phyloP scores from a whole-genome alignment of 2,329 filamentous ascomycete genomes.

The Epichloe glyceriae region DNA sequence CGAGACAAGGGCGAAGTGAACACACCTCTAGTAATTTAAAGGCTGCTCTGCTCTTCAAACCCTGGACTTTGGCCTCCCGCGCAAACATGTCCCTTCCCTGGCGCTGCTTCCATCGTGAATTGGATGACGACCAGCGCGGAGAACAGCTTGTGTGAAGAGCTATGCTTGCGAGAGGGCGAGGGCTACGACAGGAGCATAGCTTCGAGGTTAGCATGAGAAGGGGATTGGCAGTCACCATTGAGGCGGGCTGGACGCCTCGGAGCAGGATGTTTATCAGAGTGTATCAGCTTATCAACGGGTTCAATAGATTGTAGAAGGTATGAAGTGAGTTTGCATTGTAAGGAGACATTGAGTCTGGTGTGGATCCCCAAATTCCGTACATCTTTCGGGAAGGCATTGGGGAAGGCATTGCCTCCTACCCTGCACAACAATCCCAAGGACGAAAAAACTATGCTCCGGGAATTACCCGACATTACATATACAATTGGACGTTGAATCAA shows the following conservation, averaged over 20 bases:
- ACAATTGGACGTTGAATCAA: no score
- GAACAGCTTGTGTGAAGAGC: neutral
- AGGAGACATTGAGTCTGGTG: no score
- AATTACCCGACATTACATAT: no score
- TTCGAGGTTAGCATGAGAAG: neutral
- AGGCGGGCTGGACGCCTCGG: neutral
- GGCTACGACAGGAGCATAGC: neutral
- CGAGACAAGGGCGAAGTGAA: no score
- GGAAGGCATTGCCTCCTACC: no score
- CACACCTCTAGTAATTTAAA: conserved; percentile 83
- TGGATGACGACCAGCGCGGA: conserved; percentile 35
- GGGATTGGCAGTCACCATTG: neutral
- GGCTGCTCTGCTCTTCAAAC: conserved; percentile 78
- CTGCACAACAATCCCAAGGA: no score
- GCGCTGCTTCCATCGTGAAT: conserved; percentile 69
- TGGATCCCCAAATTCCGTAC: no score
- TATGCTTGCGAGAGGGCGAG: neutral
- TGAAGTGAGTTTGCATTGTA: neutral
- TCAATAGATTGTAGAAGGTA: neutral
- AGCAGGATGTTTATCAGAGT: neutral
- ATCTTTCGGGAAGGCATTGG: no score
- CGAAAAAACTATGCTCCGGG: no score
- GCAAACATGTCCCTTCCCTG: conserved; percentile 63
- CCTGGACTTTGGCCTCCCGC: conserved; percentile 62
- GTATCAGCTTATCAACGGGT: neutral